Percentiles rank a stretch among this genome's conserved stretches.
These are phyloP conservation scores for Colletotrichum brevisporum DNA, from an alignment of 2,329 filamentous ascomycete genomes.

Conservation along the genomic window DNA sequence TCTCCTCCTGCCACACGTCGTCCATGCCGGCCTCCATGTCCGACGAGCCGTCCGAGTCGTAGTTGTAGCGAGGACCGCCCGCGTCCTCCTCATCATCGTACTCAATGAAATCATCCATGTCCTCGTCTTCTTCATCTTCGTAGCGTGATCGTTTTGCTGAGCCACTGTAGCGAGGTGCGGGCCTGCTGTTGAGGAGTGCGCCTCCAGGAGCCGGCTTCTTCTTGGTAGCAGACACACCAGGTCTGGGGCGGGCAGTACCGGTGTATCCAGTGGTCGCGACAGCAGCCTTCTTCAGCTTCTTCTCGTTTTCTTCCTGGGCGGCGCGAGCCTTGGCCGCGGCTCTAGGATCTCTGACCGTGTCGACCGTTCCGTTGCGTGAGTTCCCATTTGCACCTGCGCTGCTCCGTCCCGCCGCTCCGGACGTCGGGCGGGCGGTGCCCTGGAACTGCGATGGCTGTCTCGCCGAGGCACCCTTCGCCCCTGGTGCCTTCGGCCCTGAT, in stretches of 20 bases:
- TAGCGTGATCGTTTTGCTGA: conserved; percentile 56
- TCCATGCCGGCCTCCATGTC: conserved; percentile 85
- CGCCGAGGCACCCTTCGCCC: conserved; percentile 22
- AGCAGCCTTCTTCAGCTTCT: conserved; percentile 74
- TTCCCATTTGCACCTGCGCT: conserved; percentile 43
- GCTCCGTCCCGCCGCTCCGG: conserved; percentile 16
- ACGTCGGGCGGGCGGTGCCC: conserved; percentile 24
- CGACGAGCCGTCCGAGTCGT: conserved; percentile 76
- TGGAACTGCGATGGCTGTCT: conserved; percentile 30
- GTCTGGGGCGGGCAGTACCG: conserved; percentile 73
- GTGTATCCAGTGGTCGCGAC: conserved; percentile 75
- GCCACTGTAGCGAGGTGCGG: conserved; percentile 43
- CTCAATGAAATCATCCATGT: conserved; percentile 73
- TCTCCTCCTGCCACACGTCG: conserved; percentile 81
- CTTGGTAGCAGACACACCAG: conserved; percentile 54
- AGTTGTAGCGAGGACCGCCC: conserved; percentile 62
- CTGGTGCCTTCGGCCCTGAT: not conserved
- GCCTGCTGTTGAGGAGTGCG: conserved; percentile 53
- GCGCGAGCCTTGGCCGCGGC: conserved; percentile 32
- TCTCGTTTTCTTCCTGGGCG: conserved; percentile 58
- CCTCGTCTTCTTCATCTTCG: conserved; percentile 74
- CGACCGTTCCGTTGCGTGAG: conserved; percentile 39
- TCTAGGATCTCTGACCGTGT: conserved; percentile 45
- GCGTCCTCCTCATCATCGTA: conserved; percentile 66
- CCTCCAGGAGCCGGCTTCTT: conserved; percentile 55